Conservation (phyloP, 1,139 yeast genomes). For the Candida tunisiensis region DNA sequence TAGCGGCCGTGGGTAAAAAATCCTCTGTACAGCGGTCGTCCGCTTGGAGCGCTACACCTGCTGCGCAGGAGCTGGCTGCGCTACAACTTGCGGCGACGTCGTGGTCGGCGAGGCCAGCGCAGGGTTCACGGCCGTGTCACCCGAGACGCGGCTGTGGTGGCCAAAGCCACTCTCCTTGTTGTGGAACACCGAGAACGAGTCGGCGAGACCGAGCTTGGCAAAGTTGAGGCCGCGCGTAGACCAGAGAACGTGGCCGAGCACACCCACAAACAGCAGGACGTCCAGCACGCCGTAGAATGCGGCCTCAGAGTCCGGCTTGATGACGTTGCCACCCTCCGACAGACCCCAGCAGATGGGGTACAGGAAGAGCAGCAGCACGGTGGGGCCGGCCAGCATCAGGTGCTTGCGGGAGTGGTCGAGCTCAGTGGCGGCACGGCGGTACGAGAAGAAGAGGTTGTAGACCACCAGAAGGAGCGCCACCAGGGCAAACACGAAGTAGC, state of each 20-base stretch:
- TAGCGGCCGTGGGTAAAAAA: no score
- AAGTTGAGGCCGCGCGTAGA: constrained; percentile 8
- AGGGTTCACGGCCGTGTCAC: no score
- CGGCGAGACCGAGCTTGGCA: constrained; percentile 7
- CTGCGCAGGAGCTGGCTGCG: no score
- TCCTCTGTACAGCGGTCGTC: no score
- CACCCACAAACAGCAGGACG: constrained; percentile 17
- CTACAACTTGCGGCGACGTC: no score
- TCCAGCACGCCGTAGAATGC: constrained; percentile 50
- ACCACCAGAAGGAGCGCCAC: constrained; percentile 12
- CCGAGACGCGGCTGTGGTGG: no score
- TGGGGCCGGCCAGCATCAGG: constrained; percentile 11
- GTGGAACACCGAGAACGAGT: constrained; percentile 8
- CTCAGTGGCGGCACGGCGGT: constrained; percentile 7
- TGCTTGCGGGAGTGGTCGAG: constrained; percentile 4
- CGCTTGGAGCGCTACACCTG: no score
- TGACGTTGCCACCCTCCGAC: constrained; percentile 50
- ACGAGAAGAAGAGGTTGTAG: constrained; percentile 8
- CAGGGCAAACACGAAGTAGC: constrained; percentile 31
- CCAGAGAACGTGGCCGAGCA: constrained; percentile 21
- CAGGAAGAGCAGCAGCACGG: constrained; percentile 27
- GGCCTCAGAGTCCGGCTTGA: constrained; percentile 51
- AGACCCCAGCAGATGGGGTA: constrained; percentile 49
- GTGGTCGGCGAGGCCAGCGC: no score
- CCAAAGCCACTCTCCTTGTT: no score